These are phyloP conservation scores for Echria macrotheca DNA, from an alignment of 495 filamentous ascomycete genomes.

Conservation along the genomic window DNA sequence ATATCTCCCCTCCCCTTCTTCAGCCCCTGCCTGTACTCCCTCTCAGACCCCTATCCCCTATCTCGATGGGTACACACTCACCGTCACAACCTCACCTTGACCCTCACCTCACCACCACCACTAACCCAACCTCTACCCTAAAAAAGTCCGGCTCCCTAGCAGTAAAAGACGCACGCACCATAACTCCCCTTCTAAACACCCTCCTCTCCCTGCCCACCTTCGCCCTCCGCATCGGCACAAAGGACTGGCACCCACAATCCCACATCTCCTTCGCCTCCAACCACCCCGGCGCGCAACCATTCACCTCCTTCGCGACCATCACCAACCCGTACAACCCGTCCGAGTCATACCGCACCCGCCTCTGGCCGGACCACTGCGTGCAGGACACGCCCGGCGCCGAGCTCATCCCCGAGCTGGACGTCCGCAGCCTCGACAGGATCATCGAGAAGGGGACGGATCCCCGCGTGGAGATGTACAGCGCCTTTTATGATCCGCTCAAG, in stretches of 20 bases:
- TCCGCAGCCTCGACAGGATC: slow-evolving; percentile 51
- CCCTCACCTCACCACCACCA: background rate
- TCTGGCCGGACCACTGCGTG: slow-evolving; percentile 92
- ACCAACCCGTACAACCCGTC: slow-evolving; percentile 59
- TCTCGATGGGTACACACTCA: too few relatives aligned
- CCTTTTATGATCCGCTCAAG: slow-evolving; percentile 67
- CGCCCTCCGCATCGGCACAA: slow-evolving; percentile 68
- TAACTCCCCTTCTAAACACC: slow-evolving; percentile 65
- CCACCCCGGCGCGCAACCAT: slow-evolving; percentile 64
- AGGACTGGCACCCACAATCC: slow-evolving; percentile 79
- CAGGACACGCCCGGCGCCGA: slow-evolving; percentile 66
- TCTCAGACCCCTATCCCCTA: too few relatives aligned
- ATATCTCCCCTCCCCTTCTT: too few relatives aligned
- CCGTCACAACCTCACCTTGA: background rate
- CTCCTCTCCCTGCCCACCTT: slow-evolving; percentile 68
- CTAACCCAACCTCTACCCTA: background rate
- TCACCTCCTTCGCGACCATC: slow-evolving; percentile 56
- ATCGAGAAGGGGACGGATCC: slow-evolving; percentile 73
- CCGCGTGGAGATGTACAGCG: slow-evolving; percentile 85
- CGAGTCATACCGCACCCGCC: slow-evolving; percentile 59
- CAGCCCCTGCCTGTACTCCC: too few relatives aligned
- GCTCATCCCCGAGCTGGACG: slow-evolving; percentile 69
- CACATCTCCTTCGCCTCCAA: slow-evolving; percentile 90
- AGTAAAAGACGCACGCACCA: slow-evolving; percentile 63
- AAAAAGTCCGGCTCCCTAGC: slow-evolving; percentile 73